A percentile compares a stretch with the other conserved stretches of the same genome.
Conservation (phyloP, 2,329 filamentous ascomycete species). For the Penicillium sp. region DNA sequence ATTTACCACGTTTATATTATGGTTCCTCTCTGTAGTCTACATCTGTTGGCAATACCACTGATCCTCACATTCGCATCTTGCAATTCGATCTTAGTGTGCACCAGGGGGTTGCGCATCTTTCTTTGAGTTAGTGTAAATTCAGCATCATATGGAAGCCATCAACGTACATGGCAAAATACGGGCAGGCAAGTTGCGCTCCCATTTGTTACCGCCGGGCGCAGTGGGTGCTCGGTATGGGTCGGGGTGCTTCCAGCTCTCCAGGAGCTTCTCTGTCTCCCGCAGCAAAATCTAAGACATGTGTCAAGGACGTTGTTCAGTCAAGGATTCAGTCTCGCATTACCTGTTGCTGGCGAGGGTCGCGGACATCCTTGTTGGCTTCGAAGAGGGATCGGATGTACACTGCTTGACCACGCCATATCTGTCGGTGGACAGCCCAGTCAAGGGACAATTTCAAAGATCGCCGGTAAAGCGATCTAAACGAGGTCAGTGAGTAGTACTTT, state of each 20-base stretch:
- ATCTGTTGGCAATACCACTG: neutral
- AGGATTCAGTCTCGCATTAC: slow-evolving; percentile 49
- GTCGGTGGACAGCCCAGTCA: slow-evolving; percentile 90
- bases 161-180: slow-evolving; percentile 76
- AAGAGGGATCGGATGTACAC: slow-evolving; percentile 94
- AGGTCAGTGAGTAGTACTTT: slow-evolving; percentile 27
- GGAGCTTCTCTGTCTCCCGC: slow-evolving; percentile 78
- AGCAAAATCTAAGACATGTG: slow-evolving; percentile 63
- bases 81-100: slow-evolving; percentile 19
- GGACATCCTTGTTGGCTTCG: slow-evolving; percentile 83
- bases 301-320: slow-evolving; percentile 4
- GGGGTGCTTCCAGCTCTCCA: slow-evolving; percentile 95
- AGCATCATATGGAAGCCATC: neutral
- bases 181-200: slow-evolving; percentile 83
- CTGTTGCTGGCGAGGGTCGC: slow-evolving; percentile 79
- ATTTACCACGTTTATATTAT: neutral
- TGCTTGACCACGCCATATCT: slow-evolving; percentile 92
- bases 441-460: slow-evolving; percentile 88
- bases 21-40: neutral
- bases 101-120: slow-evolving; percentile 26
- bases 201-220: slow-evolving; percentile 94
- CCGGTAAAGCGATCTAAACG: slow-evolving; percentile 69
- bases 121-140: slow-evolving; percentile 4
- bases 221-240: slow-evolving; percentile 88
- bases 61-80: neutral